Conservation (phyloP, 352 stramenopile species). For the Phytophthora foliorum region DNA sequence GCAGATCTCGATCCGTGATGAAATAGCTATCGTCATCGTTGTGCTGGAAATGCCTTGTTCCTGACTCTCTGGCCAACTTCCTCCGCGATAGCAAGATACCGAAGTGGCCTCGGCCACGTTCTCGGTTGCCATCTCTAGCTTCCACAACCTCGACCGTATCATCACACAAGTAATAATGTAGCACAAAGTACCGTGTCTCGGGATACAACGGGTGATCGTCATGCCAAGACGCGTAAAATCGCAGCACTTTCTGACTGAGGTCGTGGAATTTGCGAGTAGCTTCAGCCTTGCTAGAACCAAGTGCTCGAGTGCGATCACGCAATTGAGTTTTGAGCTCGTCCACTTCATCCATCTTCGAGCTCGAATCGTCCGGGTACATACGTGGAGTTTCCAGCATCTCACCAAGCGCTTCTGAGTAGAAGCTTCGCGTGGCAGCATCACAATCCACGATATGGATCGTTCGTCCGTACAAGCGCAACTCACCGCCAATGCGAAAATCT, state of each 20-base stretch:
- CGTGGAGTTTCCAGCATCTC: constrained; percentile 46
- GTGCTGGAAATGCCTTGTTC: constrained; percentile 26
- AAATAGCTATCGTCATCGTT: constrained; percentile 46
- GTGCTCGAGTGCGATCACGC: constrained; percentile 32
- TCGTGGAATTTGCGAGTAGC: constrained; percentile 79
- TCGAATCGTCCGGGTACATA: constrained; percentile 85
- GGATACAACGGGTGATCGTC: constrained; percentile 92
- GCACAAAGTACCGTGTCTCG: constrained; percentile 86
- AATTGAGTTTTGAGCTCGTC: constrained; percentile 61
- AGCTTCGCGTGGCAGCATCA: constrained; percentile 87
- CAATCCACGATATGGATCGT: constrained; percentile 91
- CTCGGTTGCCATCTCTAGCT: constrained; percentile 55
- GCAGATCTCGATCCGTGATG: constrained; percentile 75
- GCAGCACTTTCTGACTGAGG: constrained; percentile 87
- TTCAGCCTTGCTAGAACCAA: constrained; percentile 51
- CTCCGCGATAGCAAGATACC: constrained; percentile 86
- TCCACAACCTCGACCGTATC: constrained; percentile 94
- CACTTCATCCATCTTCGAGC: constrained; percentile 60
- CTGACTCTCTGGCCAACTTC: constrained; percentile 57
- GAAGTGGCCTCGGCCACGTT: constrained; percentile 68
- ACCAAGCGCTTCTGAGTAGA: constrained; percentile 68
- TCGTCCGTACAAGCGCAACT: constrained; percentile 84
- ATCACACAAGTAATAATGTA: constrained; percentile 95
- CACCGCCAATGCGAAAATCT: constrained; percentile 85
- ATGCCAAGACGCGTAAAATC: constrained; percentile 94